Percentiles rank a stretch among this genome's conserved stretches.
phyloP scores from a whole-genome alignment of 2,329 filamentous ascomycete genomes.

The Colletotrichum eremochloae region DNA sequence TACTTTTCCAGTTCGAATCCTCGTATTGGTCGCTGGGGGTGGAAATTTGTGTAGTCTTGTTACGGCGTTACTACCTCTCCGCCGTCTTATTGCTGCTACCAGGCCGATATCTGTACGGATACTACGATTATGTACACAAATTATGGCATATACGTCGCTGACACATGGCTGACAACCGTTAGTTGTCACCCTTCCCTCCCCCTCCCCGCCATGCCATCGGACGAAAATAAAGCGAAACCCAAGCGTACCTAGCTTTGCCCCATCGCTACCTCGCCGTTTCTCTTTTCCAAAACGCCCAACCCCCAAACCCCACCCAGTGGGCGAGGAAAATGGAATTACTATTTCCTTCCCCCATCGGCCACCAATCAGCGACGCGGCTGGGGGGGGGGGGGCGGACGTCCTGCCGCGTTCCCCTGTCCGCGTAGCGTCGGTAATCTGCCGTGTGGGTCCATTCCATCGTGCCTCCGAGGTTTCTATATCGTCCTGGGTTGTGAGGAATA shows the following conservation, averaged over 20 bases:
- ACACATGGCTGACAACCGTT: not conserved
- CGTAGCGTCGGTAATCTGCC: constrained; percentile 7
- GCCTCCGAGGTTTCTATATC: not conserved
- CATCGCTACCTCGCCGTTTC: not conserved
- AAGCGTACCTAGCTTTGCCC: not conserved
- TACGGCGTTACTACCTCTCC: too few species aligned
- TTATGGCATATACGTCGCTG: not conserved
- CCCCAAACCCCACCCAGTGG: not conserved
- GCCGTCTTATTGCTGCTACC: not conserved
- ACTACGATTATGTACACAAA: not conserved
- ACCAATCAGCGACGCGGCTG: not conserved
- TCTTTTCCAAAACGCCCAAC: not conserved
- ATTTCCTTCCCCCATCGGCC: not conserved
- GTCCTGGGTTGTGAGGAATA: not conserved
- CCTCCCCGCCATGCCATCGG: not conserved
- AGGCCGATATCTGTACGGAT: not conserved
- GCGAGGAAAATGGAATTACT: not conserved
- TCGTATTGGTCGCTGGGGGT: not conserved
- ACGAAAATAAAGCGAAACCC: not conserved
- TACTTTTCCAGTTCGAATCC: not conserved
- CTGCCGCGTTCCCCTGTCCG: not conserved
- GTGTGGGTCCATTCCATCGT: not conserved
- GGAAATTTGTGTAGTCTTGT: not conserved
- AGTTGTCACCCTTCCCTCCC: not conserved
- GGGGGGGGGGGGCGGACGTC: not conserved